Percentiles rank a stretch among this genome's conserved stretches.
phyloP scores from a whole-genome alignment of 139 green algal species.

The Ettlia oleoabundans region DNA sequence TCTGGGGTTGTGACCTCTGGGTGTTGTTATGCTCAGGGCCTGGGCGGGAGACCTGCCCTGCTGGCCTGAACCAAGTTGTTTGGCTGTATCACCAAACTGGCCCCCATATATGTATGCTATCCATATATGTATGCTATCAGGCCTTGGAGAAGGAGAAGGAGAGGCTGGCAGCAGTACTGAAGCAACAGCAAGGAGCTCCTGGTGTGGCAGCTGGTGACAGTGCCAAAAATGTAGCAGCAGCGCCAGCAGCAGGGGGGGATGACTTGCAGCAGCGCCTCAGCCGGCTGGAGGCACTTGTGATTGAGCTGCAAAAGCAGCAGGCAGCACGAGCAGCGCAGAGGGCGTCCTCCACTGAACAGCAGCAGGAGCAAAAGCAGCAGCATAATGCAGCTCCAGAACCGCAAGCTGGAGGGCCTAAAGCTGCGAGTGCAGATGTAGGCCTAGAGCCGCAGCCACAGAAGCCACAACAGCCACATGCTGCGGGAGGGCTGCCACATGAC shows the following conservation, averaged over 20 bases:
- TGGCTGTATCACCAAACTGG: no score
- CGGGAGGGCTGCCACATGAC: no score
- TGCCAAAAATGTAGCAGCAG: not conserved
- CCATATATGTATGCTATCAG: not conserved
- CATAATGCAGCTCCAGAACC: not conserved
- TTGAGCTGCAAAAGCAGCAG: not conserved
- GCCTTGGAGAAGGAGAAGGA: not conserved
- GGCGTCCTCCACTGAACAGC: not conserved
- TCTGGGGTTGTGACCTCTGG: no score
- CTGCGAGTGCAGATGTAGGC: not conserved
- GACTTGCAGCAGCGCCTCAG: slow-evolving; percentile 1
- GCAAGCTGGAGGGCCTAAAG: not conserved
- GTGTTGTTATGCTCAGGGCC: no score
- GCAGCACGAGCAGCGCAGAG: not conserved
- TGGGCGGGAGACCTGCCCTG: no score
- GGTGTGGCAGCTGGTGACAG: not conserved
- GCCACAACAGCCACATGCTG: no score
- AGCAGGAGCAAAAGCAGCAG: not conserved
- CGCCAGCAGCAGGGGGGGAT: not conserved
- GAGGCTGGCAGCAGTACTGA: not conserved
- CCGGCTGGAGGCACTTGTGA: not conserved
- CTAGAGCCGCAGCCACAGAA: no score
- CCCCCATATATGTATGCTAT: not conserved
- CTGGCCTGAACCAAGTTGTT: no score
- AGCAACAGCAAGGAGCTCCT: slow-evolving; percentile 1